Conservation (phyloP, 768 basidiomycete genomes). For the Sutorius australiensis region DNA sequence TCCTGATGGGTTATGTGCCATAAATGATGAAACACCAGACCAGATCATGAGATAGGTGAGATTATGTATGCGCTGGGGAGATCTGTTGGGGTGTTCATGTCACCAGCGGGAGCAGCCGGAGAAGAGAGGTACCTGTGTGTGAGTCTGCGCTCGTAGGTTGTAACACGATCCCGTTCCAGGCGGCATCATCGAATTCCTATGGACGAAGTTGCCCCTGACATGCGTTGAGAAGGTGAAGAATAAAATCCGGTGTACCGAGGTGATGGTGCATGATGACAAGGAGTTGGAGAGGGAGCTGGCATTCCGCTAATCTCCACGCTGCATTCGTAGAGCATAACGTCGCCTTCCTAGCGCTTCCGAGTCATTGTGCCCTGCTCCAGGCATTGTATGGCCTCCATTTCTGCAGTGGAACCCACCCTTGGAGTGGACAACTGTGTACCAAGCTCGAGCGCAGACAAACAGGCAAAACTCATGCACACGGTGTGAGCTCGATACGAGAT, state of each 20-base stretch:
- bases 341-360: constrained; percentile 80
- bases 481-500: constrained; percentile 4
- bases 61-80: constrained; percentile 88
- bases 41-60: constrained; percentile 72
- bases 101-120: constrained; percentile 16
- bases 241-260: constrained; percentile 54
- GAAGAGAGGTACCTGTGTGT: constrained; percentile 63
- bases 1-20: constrained; percentile 45
- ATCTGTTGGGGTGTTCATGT: constrained; percentile 45
- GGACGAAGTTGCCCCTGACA: constrained; percentile 13
- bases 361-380: constrained; percentile 80
- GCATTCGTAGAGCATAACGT: constrained; percentile 71
- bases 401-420: constrained; percentile 78
- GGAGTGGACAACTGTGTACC: constrained; percentile 1
- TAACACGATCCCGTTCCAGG: constrained; percentile 76
- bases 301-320: constrained; percentile 74
- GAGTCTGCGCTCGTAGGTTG: constrained; percentile 84
- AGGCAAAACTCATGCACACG: constrained; percentile 23
- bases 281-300: constrained; percentile 83
- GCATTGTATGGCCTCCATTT: constrained; percentile 71
- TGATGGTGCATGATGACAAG: constrained; percentile 89
- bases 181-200: constrained; percentile 83
- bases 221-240: constrained; percentile 11
- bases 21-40: constrained; percentile 83
- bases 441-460: constrained; percentile 3